A percentile compares a stretch with the other conserved stretches of the same genome.
Evolutionary conservation across 2,329 filamentous ascomycete species (phyloP).

Genomic region (Claviceps digitariae): DNA sequence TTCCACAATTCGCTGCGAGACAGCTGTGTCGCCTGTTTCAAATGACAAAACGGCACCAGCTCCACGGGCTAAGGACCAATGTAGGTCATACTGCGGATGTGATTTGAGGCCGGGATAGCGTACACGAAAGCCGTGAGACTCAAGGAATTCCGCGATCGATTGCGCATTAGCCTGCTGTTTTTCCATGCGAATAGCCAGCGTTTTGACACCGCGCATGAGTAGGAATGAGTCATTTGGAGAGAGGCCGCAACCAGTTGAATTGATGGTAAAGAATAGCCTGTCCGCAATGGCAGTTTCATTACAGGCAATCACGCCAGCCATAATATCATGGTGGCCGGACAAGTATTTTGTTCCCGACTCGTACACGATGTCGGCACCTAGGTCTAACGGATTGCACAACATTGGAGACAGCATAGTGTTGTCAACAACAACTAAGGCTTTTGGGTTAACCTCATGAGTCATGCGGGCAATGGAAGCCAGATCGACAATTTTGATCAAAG

Average conservation of each 20-base stretch:
- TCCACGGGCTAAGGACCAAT: conserved; percentile 89
- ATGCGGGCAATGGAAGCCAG: conserved; percentile 65
- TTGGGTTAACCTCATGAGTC: conserved; percentile 64
- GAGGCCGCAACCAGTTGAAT: conserved; percentile 85
- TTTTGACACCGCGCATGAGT: conserved; percentile 91
- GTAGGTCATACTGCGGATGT: conserved; percentile 91
- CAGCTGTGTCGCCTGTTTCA: conserved; percentile 72
- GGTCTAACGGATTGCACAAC: conserved; percentile 82
- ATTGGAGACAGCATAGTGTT: conserved; percentile 98
- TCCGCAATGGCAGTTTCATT: conserved; percentile 75
- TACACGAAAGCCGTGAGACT: conserved; percentile 82
- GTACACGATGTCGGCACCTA: conserved; percentile 92
- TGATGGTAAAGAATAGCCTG: conserved; percentile 93
- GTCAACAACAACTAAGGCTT: conserved; percentile 79
- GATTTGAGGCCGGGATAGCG: conserved; percentile 89
- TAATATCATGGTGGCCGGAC: conserved; percentile 95
- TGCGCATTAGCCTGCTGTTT: conserved; percentile 92
- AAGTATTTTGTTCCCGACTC: conserved; percentile 97
- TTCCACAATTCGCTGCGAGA: conserved; percentile 91
- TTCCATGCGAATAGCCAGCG: conserved; percentile 93
- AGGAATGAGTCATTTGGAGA: conserved; percentile 94
- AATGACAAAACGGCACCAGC: conserved; percentile 92
- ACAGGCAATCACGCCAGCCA: conserved; percentile 91
- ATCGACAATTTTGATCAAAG: conserved; percentile 95
- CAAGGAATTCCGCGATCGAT: conserved; percentile 82